Conservation (phyloP, 345 rosid species). For the Acer yangbiense region DNA sequence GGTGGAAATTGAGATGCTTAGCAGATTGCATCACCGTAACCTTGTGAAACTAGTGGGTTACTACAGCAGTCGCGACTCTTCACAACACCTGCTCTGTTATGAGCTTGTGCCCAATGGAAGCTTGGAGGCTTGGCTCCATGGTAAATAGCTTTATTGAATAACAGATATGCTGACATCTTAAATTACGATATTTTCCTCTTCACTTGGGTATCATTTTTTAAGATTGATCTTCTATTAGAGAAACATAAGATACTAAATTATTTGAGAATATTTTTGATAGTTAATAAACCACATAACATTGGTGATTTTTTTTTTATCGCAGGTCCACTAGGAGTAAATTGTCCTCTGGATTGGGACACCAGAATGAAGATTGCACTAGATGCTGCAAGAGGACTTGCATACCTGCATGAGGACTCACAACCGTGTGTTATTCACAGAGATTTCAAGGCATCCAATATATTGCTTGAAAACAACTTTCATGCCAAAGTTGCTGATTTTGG, state of each 20-base stretch:
- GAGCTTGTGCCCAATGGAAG: slow-evolving; percentile 99
- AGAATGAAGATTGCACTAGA: slow-evolving; percentile 99
- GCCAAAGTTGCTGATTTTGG: slow-evolving; percentile 99
- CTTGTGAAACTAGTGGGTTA: slow-evolving; percentile 99
- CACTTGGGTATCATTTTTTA: not conserved
- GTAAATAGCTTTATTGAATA: slow-evolving; percentile 39
- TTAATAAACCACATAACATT: slow-evolving; percentile 8
- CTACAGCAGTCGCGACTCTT: slow-evolving; percentile 83
- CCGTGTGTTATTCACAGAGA: slow-evolving; percentile 98
- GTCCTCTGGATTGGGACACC: slow-evolving; percentile 96
- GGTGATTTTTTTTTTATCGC: slow-evolving; percentile 32
- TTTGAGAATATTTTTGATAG: slow-evolving; percentile 12
- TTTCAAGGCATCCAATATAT: slow-evolving; percentile 96
- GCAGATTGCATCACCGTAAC: slow-evolving; percentile 99
- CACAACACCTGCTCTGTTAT: slow-evolving; percentile 90
- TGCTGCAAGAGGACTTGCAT: slow-evolving; percentile 98
- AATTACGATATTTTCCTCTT: slow-evolving; percentile 14
- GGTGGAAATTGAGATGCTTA: slow-evolving; percentile 99
- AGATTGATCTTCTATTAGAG: not conserved
- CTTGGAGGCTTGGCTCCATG: slow-evolving; percentile 97
- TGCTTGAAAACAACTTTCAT: slow-evolving; percentile 89
- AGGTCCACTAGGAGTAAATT: slow-evolving; percentile 91
- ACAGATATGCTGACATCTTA: slow-evolving; percentile 1
- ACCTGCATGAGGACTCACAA: slow-evolving; percentile 97
- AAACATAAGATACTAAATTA: not conserved